A percentile compares a stretch with the other conserved stretches of the same genome.
phyloP scores from a whole-genome alignment of 225 moss, liverwort and hornwort genomes.

The Rhytidiadelphus loreus region DNA sequence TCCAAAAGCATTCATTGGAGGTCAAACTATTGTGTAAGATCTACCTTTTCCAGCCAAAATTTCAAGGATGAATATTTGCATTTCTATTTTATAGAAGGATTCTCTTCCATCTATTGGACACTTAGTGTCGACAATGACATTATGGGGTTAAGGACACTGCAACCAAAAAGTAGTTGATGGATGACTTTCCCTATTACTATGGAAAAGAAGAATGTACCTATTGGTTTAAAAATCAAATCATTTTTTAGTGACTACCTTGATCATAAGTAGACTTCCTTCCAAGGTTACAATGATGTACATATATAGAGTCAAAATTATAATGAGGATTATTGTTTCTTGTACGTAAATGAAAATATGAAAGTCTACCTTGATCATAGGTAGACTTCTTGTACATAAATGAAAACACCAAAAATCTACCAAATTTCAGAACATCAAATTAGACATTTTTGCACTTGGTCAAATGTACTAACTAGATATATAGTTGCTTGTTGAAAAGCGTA shows the following conservation, averaged over 20 bases:
- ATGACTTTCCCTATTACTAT: neutral
- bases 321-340: neutral
- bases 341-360: neutral
- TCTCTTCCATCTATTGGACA: too few species aligned
- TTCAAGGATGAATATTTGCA: too few species aligned
- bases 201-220: neutral
- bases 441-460: neutral
- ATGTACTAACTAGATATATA: fast-evolving
- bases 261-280: fast-evolving
- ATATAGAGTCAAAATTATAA: neutral
- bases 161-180: neutral
- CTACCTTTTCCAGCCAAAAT: too few species aligned
- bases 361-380: too few species aligned
- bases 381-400: too few species aligned
- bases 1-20: too few species aligned
- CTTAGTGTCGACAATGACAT: too few species aligned
- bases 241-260: neutral
- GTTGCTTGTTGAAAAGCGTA: neutral
- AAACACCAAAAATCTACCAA: neutral
- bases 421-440: neutral
- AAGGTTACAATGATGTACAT: fast-evolving
- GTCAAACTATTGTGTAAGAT: too few species aligned
- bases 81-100: too few species aligned
- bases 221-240: neutral
- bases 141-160: fast-evolving